Percentiles rank a stretch among this genome's conserved stretches.
phyloP scores from a whole-genome alignment of 176 grass and related monocot species.

The Bonia amplexicaulis region DNA sequence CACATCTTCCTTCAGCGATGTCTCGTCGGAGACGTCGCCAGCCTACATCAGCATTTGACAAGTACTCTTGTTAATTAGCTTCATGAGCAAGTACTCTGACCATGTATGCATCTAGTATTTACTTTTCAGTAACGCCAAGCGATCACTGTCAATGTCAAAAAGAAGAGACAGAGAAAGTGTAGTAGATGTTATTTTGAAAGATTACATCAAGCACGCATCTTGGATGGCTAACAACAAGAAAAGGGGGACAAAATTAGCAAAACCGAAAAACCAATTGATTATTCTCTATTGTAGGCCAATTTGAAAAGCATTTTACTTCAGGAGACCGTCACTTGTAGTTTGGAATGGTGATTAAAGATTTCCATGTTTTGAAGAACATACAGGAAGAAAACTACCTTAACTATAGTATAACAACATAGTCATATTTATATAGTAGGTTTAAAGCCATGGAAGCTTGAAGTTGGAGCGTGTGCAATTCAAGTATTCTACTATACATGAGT shows the following conservation, averaged over 20 bases:
- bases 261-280: background rate
- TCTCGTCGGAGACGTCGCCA: constrained; percentile 35
- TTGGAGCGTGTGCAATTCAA: background rate
- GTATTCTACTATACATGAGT: background rate
- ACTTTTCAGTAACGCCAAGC: constrained; percentile 4
- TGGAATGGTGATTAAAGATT: background rate
- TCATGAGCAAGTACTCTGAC: constrained; percentile 27
- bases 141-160: background rate
- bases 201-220: constrained; percentile 4
- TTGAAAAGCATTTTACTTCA: background rate
- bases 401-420: background rate
- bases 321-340: background rate
- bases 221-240: background rate
- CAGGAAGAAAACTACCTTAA: background rate
- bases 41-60: constrained; percentile 34
- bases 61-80: background rate
- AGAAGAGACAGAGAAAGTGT: background rate
- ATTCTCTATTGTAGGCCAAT: background rate
- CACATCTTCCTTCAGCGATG: constrained; percentile 61
- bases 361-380: background rate
- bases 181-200: background rate
- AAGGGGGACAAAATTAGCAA: background rate
- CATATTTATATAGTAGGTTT: background rate
- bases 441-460: background rate
- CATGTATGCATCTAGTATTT: background rate